These are phyloP conservation scores for Fusarium virguliforme DNA, from an alignment of 2,329 filamentous ascomycete species.

Conservation along the genomic window DNA sequence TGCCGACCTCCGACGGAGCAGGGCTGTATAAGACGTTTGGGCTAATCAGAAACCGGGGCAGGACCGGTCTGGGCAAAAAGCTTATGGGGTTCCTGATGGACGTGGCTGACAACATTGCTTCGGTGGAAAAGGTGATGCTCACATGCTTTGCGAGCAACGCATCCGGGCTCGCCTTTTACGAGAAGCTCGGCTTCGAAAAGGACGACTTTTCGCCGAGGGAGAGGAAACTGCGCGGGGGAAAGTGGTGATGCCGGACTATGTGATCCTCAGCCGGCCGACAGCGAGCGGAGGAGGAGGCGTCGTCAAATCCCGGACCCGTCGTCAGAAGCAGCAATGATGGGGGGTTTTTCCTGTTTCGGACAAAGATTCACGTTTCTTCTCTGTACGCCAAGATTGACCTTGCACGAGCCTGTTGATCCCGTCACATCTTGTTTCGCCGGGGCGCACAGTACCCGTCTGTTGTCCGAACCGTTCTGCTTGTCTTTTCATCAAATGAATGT, in stretches of 20 bases:
- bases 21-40: conserved; percentile 16
- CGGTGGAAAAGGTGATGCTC: conserved; percentile 79
- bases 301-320: conserved; percentile 29
- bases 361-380: neutral
- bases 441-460: conserved; percentile 3
- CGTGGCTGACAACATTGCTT: conserved; percentile 68
- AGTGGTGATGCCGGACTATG: conserved; percentile 70
- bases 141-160: conserved; percentile 79
- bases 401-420: conserved; percentile 3
- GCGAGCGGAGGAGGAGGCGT: conserved; percentile 27
- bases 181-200: conserved; percentile 69
- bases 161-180: conserved; percentile 73
- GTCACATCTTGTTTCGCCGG: conserved; percentile 16
- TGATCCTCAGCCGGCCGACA: conserved; percentile 71
- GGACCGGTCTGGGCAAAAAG: conserved; percentile 74
- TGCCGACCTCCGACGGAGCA: conserved; percentile 21
- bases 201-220: conserved; percentile 71
- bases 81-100: conserved; percentile 72
- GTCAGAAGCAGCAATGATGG: conserved; percentile 7
- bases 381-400: conserved; percentile 2
- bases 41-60: conserved; percentile 50
- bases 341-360: conserved; percentile 5
- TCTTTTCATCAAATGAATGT: conserved; percentile 8
- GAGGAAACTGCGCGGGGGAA: conserved; percentile 68
- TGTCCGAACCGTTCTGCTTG: neutral